These are phyloP conservation scores for Choiromyces venosus DNA, from an alignment of 495 filamentous ascomycete genomes.

Conservation along the genomic window DNA sequence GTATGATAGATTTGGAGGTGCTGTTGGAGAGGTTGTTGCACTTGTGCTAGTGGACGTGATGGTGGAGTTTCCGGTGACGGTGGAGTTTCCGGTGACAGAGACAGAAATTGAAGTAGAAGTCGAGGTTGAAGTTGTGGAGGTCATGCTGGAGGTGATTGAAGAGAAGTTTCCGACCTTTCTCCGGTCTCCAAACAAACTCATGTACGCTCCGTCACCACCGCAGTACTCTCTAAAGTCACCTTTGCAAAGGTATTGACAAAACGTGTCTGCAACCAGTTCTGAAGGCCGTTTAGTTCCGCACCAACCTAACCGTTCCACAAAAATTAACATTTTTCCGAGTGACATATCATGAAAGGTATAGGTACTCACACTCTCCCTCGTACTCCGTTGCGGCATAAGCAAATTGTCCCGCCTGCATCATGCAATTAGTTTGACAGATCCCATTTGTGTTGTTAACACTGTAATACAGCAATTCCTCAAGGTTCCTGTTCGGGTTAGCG, in stretches of 20 bases:
- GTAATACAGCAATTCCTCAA: conserved; percentile 40
- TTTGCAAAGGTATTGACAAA: conserved; percentile 44
- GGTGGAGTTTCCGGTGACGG: too few species aligned
- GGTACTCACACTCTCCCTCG: conserved; percentile 42
- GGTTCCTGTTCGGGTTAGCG: conserved; percentile 35
- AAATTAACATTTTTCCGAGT: background rate
- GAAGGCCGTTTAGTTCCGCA: conserved; percentile 43
- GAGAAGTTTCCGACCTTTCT: conserved; percentile 29
- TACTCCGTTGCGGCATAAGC: conserved; percentile 44
- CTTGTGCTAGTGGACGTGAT: background rate
- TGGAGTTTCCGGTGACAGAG: background rate
- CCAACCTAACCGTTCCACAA: conserved; percentile 32
- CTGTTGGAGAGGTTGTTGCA: conserved; percentile 5
- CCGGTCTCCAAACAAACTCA: conserved; percentile 46
- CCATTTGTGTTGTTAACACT: conserved; percentile 39
- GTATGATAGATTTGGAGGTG: conserved; percentile 49
- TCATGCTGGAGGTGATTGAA: background rate
- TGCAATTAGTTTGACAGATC: conserved; percentile 39
- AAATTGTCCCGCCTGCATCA: conserved; percentile 13
- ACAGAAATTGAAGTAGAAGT: background rate
- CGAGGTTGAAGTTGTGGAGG: conserved; percentile 7
- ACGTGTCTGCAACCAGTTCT: conserved; percentile 38
- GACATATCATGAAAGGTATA: background rate
- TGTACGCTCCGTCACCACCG: conserved; percentile 46
- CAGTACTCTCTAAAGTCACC: conserved; percentile 45